phyloP scores from a whole-genome alignment of 306 rosid species.

The Vigna nakashimae region DNA sequence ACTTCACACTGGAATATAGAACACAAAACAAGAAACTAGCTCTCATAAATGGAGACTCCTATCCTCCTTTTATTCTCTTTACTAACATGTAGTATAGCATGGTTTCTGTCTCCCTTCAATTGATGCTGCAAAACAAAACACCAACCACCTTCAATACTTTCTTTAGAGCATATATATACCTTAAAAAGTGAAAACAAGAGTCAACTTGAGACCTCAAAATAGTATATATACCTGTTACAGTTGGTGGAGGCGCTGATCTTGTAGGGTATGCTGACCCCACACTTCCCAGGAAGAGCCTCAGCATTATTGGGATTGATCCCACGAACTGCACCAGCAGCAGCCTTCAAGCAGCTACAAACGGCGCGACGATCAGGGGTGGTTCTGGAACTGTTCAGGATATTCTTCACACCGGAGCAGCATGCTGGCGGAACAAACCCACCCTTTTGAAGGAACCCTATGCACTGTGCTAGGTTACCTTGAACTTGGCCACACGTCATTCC shows the following conservation, averaged over 20 bases:
- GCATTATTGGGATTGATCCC: conserved; percentile 33
- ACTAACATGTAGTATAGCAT: neutral
- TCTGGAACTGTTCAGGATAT: conserved; percentile 3
- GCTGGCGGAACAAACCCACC: conserved; percentile 23
- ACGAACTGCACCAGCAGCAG: neutral
- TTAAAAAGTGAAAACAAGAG: neutral
- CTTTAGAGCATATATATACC: too few species aligned
- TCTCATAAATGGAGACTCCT: neutral
- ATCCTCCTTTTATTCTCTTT: conserved; percentile 24
- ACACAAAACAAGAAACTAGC: neutral
- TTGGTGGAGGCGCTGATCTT: conserved; percentile 61
- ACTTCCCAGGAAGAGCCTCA: conserved; percentile 50
- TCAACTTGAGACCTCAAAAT: neutral
- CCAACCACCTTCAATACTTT: neutral
- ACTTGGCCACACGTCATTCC: conserved; percentile 56
- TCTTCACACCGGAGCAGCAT: conserved; percentile 56
- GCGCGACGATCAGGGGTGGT: conserved; percentile 38
- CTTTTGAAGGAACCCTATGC: conserved; percentile 7
- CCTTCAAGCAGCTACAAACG: conserved; percentile 59
- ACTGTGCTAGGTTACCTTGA: neutral
- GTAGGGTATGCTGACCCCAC: conserved; percentile 60
- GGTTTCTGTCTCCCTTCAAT: neutral
- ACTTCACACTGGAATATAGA: neutral
- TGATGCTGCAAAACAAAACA: conserved; percentile 30
- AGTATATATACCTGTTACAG: conserved; percentile 43